Evolutionary conservation across 768 basidiomycete genomes (phyloP), one percentile per base, ranked within the genome.

Genomic region (Lactarius trivialis): DNA sequence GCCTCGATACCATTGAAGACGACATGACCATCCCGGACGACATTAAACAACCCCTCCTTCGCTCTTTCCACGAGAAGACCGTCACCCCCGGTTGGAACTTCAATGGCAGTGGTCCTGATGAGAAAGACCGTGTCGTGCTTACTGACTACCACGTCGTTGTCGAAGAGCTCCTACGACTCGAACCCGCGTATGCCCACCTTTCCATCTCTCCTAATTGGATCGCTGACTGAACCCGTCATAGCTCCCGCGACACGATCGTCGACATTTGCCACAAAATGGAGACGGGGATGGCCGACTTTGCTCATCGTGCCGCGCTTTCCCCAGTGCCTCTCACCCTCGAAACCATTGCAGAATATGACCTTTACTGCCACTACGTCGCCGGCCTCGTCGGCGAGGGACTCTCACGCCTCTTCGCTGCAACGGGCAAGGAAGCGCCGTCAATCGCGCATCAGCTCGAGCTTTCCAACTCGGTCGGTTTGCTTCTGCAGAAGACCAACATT

Each of bases 281-380:
- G 59, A 79, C 75, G 4, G 96, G 96, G 21, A 99, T 99, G 96
- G 93, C 97, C 26, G 92, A 96, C 73, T 98, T 89, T 70, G 86
- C 92, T 1, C 91, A 91, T 74, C 85, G 86, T 66, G 86, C 91
- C 6, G 64, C 60, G 8, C 86, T 87, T 6, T 78, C 86, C 6
- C 84, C 84, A 0, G 85, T 85, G 55, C 76, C 82, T 49, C 80
- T 85, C 65, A 87, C 88, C 69, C 80, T 97, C 58, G 81, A 84
- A 50, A 85, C 88, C 7, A 75, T 93, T 57, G 78, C 84, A 39
- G 93, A 97, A 67, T 99, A 94, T 76, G 93, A 98, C 73, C 82
- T 99, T 15, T 99, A 99, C 75, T 99, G 96, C 72, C 96, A 99
- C 74, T 98, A 94, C 71, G 96, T 98, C 68, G 96, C 96, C 0